Conservation (phyloP, 495 filamentous ascomycete genomes). For the Hypoxylon cercidicola region DNA sequence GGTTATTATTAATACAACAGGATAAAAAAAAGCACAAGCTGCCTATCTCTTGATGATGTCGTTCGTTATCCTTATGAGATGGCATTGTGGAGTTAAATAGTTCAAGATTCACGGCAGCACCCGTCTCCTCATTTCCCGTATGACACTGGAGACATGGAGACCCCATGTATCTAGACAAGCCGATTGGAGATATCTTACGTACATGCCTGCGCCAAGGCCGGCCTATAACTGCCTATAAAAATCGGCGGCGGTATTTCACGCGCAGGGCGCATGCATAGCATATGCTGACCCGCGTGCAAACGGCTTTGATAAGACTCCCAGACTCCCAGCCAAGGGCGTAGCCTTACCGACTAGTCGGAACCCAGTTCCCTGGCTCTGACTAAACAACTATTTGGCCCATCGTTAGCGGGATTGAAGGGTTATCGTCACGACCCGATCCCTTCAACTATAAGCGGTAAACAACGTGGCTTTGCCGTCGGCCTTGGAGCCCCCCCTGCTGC, state of each 20-base stretch:
- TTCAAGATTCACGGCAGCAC: slow-evolving; percentile 9
- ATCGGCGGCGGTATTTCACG: slow-evolving; percentile 11
- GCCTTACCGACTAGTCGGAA: slow-evolving; percentile 25
- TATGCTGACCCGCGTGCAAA: slow-evolving; percentile 11
- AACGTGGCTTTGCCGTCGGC: neutral
- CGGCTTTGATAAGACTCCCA: slow-evolving; percentile 23
- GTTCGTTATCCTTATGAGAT: neutral
- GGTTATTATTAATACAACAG: slow-evolving; percentile 27
- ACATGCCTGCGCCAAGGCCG: slow-evolving; percentile 3
- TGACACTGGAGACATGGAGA: slow-evolving; percentile 3
- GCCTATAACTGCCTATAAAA: slow-evolving; percentile 3
- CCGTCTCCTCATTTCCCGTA: slow-evolving; percentile 11
- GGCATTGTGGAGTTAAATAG: slow-evolving; percentile 9
- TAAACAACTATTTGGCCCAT: neutral
- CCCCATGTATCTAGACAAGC: slow-evolving; percentile 8
- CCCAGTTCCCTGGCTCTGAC: neutral
- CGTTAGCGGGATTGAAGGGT: neutral
- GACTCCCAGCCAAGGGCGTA: slow-evolving; percentile 27
- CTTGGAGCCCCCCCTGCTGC: neutral
- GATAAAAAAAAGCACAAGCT: slow-evolving; percentile 11
- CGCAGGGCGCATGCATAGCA: slow-evolving; percentile 6
- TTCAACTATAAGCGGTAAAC: slow-evolving; percentile 11
- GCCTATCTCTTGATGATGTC: slow-evolving; percentile 17
- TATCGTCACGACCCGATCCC: neutral
- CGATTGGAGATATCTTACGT: slow-evolving; percentile 3